These are phyloP conservation scores for Alternaria ethzedia DNA, from an alignment of 2,329 filamentous ascomycete genomes.

Conservation along the genomic window DNA sequence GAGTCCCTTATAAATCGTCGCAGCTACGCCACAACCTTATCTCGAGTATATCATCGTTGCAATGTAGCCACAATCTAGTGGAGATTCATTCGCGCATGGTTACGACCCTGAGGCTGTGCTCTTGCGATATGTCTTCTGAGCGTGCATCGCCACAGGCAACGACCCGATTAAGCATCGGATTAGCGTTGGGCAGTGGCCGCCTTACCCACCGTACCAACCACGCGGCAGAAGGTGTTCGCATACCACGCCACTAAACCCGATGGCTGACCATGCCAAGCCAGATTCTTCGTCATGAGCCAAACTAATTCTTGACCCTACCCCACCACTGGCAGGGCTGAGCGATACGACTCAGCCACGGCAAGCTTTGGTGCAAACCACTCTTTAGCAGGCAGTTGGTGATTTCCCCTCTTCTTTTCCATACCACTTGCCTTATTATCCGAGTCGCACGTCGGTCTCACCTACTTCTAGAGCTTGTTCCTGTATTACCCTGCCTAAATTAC, in stretches of 20 bases:
- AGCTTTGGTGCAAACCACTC: background rate
- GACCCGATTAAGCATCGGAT: background rate
- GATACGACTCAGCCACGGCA: conserved; percentile 8
- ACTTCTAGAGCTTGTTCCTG: background rate
- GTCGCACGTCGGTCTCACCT: background rate
- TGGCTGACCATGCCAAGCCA: conserved; percentile 4
- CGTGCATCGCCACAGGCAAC: conserved; percentile 9
- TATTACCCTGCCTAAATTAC: background rate
- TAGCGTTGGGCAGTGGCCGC: background rate
- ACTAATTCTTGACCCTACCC: conserved; percentile 2
- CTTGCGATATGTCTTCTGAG: background rate
- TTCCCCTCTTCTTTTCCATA: background rate
- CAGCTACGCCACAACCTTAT: background rate
- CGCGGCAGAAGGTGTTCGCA: conserved; percentile 1
- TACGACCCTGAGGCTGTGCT: conserved; percentile 3
- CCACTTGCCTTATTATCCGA: background rate
- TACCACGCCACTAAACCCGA: background rate
- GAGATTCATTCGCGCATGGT: background rate
- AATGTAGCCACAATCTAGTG: background rate
- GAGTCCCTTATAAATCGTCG: background rate
- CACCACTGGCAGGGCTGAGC: conserved; percentile 7
- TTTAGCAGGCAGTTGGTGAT: background rate
- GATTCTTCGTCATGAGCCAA: conserved; percentile 4
- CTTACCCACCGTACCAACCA: conserved; percentile 3
- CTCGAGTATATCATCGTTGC: background rate